A percentile compares a stretch with the other conserved stretches of the same genome.
phyloP scores from a whole-genome alignment of 805 yeast species.

The Maudiozyma turicensis region DNA sequence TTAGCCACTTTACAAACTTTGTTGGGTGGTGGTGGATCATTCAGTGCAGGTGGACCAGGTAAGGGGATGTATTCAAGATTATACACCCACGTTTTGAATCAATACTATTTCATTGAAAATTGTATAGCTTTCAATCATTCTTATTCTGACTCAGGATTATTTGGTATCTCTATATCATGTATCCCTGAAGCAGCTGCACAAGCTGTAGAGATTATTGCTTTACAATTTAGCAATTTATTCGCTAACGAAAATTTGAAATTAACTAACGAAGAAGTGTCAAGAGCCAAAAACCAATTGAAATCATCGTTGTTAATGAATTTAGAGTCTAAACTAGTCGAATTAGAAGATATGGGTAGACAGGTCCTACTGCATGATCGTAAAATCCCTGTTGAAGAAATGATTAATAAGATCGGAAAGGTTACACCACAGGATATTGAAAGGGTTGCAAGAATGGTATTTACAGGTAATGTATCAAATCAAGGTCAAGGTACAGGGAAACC shows the following conservation, averaged over 20 bases:
- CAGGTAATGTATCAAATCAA: constrained; percentile 43
- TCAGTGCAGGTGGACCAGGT: constrained; percentile 98
- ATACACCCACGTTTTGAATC: constrained; percentile 84
- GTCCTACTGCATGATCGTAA: constrained; percentile 73
- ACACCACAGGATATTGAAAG: constrained; percentile 57
- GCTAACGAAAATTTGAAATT: constrained; percentile 51
- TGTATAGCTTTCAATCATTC: constrained; percentile 84
- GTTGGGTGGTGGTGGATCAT: constrained; percentile 95
- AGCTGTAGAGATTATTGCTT: constrained; percentile 67
- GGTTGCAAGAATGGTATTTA: constrained; percentile 67
- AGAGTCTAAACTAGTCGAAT: constrained; percentile 85
- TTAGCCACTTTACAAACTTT: constrained; percentile 82
- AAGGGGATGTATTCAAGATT: constrained; percentile 96
- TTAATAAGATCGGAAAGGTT: constrained; percentile 58
- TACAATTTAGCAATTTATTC: constrained; percentile 46
- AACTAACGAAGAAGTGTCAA: constrained; percentile 58
- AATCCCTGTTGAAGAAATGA: constrained; percentile 73
- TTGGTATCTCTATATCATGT: constrained; percentile 81
- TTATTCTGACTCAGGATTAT: constrained; percentile 81
- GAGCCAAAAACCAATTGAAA: constrained; percentile 89
- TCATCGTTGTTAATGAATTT: constrained; percentile 85
- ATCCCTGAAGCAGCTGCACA: constrained; percentile 79
- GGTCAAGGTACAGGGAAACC: constrained; percentile 55
- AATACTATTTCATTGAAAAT: constrained; percentile 82
- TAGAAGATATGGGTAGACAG: constrained; percentile 94